Evolutionary conservation across 345 rosid genomes (phyloP).

Genomic region (Heritiera littoralis): DNA sequence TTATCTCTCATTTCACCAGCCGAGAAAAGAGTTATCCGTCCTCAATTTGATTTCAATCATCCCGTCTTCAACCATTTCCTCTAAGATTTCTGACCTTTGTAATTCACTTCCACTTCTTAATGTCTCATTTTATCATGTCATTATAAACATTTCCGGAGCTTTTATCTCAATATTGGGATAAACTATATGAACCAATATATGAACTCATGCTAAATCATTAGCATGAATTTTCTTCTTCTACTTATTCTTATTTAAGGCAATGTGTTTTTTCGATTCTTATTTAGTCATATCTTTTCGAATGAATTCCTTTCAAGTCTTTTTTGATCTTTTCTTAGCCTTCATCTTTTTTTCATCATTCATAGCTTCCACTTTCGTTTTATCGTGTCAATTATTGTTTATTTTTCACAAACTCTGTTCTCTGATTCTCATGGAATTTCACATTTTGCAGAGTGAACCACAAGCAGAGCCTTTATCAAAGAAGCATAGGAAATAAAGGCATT

Average conservation of each 20-base stretch:
- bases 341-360: too few species aligned
- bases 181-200: too few species aligned
- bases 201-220: too few species aligned
- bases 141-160: too few species aligned
- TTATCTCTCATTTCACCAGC: neutral
- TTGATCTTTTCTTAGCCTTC: too few species aligned
- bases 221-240: too few species aligned
- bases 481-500: slow-evolving; percentile 14
- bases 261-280: too few species aligned
- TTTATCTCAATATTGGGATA: too few species aligned
- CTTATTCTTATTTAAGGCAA: too few species aligned
- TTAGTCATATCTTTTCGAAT: too few species aligned
- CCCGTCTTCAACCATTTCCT: neutral
- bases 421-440: neutral
- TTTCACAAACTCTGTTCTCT: neutral
- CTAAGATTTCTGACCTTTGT: neutral
- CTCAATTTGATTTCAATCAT: neutral
- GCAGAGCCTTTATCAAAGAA: slow-evolving; percentile 18
- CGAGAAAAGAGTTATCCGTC: neutral
- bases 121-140: neutral
- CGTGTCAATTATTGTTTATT: neutral
- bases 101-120: neutral
- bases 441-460: slow-evolving; percentile 18
- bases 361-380: too few species aligned
- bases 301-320: too few species aligned